phyloP scores from a whole-genome alignment of 73 alveolate genomes.

The Tetrahymena malaccensis region DNA sequence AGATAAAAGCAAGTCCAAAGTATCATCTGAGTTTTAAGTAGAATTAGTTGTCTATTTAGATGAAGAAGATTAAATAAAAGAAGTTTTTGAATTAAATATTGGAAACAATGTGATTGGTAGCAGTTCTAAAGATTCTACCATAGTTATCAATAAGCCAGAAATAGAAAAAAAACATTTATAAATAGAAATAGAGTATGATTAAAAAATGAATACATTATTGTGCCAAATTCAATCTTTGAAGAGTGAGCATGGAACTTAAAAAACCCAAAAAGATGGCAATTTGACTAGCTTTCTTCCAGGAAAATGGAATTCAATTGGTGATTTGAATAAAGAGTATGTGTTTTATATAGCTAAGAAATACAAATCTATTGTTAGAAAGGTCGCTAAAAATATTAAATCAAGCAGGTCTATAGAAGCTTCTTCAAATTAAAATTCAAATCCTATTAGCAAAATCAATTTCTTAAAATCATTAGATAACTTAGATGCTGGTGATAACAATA shows the following conservation, averaged over 20 bases:
- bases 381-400: neutral
- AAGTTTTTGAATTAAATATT: neutral
- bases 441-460: neutral
- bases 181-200: neutral
- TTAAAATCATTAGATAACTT: neutral
- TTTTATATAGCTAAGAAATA: neutral
- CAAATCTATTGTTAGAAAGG: neutral
- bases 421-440: neutral
- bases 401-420: neutral
- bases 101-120: neutral
- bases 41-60: neutral
- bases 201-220: neutral
- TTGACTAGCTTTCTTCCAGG: neutral
- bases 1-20: neutral
- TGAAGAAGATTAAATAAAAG: neutral
- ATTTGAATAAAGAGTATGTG: neutral
- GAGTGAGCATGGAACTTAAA: neutral
- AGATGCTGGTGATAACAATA: neutral
- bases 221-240: neutral
- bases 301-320: neutral
- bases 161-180: neutral
- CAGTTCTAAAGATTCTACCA: neutral
- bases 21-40: neutral
- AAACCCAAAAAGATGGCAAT: neutral
- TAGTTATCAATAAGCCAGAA: neutral